Percentiles rank a stretch among this genome's conserved stretches.
Conservation (phyloP, 2,329 filamentous ascomycete species). For the Salinomyces thailandicus region DNA sequence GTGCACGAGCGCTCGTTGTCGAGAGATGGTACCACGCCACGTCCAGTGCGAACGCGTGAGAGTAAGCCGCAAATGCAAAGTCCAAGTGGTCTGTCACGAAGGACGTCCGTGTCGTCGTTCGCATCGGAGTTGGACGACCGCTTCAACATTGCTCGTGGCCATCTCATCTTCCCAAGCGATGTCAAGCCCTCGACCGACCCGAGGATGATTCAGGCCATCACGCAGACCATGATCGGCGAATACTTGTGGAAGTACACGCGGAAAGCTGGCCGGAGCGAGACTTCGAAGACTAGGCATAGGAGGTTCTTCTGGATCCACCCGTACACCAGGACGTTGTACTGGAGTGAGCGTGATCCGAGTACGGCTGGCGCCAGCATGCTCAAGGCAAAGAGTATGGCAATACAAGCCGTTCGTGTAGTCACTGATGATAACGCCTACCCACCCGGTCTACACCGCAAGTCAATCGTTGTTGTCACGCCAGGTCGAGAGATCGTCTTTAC, state of each 20-base stretch:
- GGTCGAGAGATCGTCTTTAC: constrained; percentile 89
- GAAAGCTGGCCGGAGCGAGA: constrained; percentile 76
- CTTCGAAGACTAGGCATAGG: constrained; percentile 81
- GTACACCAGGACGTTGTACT: constrained; percentile 92
- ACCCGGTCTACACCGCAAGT: constrained; percentile 88
- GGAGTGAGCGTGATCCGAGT: constrained; percentile 84
- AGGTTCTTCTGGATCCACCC: constrained; percentile 99
- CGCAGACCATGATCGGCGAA: constrained; percentile 98
- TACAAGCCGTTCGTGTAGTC: constrained; percentile 85
- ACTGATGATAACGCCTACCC: constrained; percentile 92
- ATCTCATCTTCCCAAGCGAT: constrained; percentile 47
- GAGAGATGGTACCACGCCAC: constrained; percentile 48
- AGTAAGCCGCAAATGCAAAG: constrained; percentile 35
- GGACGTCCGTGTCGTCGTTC: constrained; percentile 90
- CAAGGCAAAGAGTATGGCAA: constrained; percentile 78
- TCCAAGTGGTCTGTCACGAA: constrained; percentile 39
- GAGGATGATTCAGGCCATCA: constrained; percentile 97
- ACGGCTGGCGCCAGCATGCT: constrained; percentile 66
- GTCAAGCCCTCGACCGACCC: constrained; percentile 69
- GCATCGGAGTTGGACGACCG: constrained; percentile 84
- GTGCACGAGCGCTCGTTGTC: constrained; percentile 13
- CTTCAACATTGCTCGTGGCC: constrained; percentile 60
- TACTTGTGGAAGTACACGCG: constrained; percentile 99
- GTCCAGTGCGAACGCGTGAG: constrained; percentile 34
- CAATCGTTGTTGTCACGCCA: constrained; percentile 78